Base-by-base conservation (phyloP, 257 asterid genomes). In the Primulina eburnea region DNA sequence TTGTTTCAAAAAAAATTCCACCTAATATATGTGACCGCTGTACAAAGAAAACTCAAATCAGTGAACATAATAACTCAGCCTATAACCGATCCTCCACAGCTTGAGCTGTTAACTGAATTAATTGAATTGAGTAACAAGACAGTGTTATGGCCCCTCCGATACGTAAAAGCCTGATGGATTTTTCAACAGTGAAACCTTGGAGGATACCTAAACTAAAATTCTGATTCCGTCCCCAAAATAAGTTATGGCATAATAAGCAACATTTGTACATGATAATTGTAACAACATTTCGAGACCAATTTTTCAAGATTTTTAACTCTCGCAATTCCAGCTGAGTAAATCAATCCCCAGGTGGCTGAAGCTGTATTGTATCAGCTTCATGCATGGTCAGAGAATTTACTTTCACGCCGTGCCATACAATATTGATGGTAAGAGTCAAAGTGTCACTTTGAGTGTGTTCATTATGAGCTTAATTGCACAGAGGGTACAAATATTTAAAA, bases 1-100 rank as follows among this genome's bases (percentile, higher is more conserved):
- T 92, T 28, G 97, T 92, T 86, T 87, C 95, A 6, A 88, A 88
- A 69, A 90, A 92, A 40, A 77, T 67, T 68, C 97, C 98, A 72
- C 90, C 84, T 68, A 88, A 73, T 68, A 72, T 68, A 26, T 77
- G 75, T 43, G 92, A 88, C 73, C 79, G 10, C 84, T 79, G 83
- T 65, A 73, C 57, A 79, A 60, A 67, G 60, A 8, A 40, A 62
- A 71, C 62, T 64, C 60, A 30, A 71, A 62, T 82, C 68, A 82
- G 75, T 28, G 12, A 71, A 59, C 17, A 73, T 24, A 37, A 37
- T 34, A 34, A 17, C 20, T 33, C 17, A 64, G 53, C 43, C 7
- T 3, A 66, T 26, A 16, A 43, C 16, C 5, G n/a, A 47, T 47
- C 56, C 16, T 47, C 20, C 56, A 47, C 56, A 14, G 56, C 56